phyloP scores from a whole-genome alignment of 352 stramenopile species.

The Globisporangium cederbergense region DNA sequence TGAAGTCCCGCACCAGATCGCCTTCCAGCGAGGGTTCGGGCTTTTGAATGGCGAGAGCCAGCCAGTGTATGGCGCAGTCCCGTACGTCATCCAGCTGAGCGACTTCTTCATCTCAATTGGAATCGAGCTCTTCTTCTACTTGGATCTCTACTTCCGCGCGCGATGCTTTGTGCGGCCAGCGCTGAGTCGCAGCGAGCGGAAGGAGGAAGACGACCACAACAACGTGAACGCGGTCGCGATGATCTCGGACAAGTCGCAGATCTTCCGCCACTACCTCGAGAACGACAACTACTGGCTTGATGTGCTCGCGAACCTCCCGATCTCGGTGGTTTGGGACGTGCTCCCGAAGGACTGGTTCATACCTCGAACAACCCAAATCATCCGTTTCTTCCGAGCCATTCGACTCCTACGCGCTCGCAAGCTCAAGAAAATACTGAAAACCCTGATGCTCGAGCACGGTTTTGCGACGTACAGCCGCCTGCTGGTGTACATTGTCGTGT shows the following conservation, averaged over 20 bases:
- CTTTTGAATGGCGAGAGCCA: conserved; percentile 25
- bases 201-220: conserved; percentile 18
- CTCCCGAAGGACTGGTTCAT: conserved; percentile 41
- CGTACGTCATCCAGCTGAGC: conserved; percentile 29
- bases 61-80: conserved; percentile 27
- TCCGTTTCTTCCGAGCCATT: conserved; percentile 41
- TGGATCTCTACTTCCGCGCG: conserved; percentile 40
- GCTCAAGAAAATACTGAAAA: conserved; percentile 23
- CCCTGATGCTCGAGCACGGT: conserved; percentile 43
- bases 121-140: conserved; percentile 61
- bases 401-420: conserved; percentile 45
- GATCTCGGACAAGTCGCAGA: conserved; percentile 18
- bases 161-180: conserved; percentile 40
- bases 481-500: conserved; percentile 48
- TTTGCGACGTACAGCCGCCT: conserved; percentile 36
- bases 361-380: conserved; percentile 19
- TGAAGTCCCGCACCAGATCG: conserved; percentile 43
- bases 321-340: conserved; percentile 59
- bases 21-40: conserved; percentile 45
- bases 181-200: conserved; percentile 8
- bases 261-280: conserved; percentile 40
- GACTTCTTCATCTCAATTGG: conserved; percentile 31
- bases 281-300: conserved; percentile 38
- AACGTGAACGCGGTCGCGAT: conserved; percentile 13
- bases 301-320: conserved; percentile 26